A percentile compares a stretch with the other conserved stretches of the same genome.
These are phyloP conservation scores for Boletus coccyginus DNA, from an alignment of 768 basidiomycete genomes.

Conservation along the genomic window DNA sequence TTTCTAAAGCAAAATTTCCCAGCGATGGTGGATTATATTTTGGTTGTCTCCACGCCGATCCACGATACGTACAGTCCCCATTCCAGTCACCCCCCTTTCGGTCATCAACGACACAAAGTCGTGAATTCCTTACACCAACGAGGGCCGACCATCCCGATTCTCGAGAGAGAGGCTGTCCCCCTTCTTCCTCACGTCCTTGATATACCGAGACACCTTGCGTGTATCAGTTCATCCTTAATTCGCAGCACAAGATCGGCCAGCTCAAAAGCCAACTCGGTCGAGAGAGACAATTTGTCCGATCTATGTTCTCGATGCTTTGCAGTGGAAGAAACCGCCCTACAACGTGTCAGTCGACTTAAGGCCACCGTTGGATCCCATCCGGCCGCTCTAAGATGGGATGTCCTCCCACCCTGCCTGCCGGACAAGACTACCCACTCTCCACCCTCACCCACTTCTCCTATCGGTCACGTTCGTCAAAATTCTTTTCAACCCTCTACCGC, in stretches of 20 bases:
- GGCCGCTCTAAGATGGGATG: slow-evolving; percentile 16
- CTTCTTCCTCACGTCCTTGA: slow-evolving; percentile 74
- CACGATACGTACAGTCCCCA: slow-evolving; percentile 25
- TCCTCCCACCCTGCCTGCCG: neutral
- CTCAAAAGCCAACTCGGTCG: slow-evolving; percentile 31
- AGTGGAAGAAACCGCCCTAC: slow-evolving; percentile 67
- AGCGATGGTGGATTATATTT: slow-evolving; percentile 79
- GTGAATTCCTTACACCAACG: slow-evolving; percentile 59
- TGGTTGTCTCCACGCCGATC: slow-evolving; percentile 61
- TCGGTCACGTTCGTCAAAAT: slow-evolving; percentile 18
- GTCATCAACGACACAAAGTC: slow-evolving; percentile 52
- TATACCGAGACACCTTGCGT: slow-evolving; percentile 73
- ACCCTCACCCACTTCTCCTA: slow-evolving; percentile 23
- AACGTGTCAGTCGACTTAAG: slow-evolving; percentile 57
- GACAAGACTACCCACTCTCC: slow-evolving; percentile 10
- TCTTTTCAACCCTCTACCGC: slow-evolving; percentile 48
- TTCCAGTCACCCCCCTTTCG: slow-evolving; percentile 32
- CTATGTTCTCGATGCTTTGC: slow-evolving; percentile 63
- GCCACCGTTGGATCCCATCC: slow-evolving; percentile 28
- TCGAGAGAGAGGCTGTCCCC: slow-evolving; percentile 71
- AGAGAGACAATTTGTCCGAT: slow-evolving; percentile 44
- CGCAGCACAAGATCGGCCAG: slow-evolving; percentile 52
- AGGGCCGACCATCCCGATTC: slow-evolving; percentile 48
- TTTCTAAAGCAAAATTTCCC: slow-evolving; percentile 63
- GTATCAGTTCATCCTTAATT: slow-evolving; percentile 72